A percentile compares a stretch with the other conserved stretches of the same genome.
Evolutionary conservation across 139 green algal species (phyloP).

Genomic region (Auxenochlorella pyrenoidosa): DNA sequence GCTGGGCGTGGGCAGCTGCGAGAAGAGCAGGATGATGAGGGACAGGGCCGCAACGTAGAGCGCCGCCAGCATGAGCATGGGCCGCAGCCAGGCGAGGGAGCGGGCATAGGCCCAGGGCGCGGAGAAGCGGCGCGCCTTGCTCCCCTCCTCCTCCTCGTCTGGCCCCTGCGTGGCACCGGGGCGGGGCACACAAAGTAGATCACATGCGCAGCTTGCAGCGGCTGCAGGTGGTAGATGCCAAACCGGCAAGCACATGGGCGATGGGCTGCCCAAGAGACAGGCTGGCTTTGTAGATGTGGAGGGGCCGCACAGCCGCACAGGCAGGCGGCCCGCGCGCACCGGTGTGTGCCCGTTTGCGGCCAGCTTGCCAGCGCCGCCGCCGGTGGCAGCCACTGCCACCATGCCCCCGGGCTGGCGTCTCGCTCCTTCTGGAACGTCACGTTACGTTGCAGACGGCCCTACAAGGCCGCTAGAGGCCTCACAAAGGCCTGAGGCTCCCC

Average conservation of each 20-base stretch:
- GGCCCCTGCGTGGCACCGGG: background rate
- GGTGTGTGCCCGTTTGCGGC: background rate
- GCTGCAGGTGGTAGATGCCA: background rate
- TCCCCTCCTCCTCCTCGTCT: conserved; percentile 5
- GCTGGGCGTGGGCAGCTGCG: conserved; percentile 18
- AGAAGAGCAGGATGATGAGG: conserved; percentile 32
- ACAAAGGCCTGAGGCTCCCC: too few species aligned
- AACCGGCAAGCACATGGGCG: background rate
- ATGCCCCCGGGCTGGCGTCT: background rate
- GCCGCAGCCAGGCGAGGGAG: conserved; percentile 35
- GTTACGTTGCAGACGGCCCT: too few species aligned
- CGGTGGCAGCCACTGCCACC: background rate
- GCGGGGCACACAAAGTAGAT: background rate
- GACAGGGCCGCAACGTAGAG: conserved; percentile 32
- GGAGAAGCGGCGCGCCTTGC: conserved; percentile 13
- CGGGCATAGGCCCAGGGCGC: conserved; percentile 19
- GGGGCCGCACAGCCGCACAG: background rate
- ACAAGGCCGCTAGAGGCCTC: too few species aligned
- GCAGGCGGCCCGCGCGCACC: background rate
- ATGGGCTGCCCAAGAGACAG: background rate
- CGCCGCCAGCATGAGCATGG: conserved; percentile 5
- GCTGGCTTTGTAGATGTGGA: too few species aligned
- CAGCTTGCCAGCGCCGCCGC: background rate
- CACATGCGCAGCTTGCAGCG: background rate
- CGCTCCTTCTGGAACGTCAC: too few species aligned